A percentile compares a stretch with the other conserved stretches of the same genome.
These are phyloP conservation scores for Capsella rubella DNA, from an alignment of 441 rosid species.

Conservation along the genomic window DNA sequence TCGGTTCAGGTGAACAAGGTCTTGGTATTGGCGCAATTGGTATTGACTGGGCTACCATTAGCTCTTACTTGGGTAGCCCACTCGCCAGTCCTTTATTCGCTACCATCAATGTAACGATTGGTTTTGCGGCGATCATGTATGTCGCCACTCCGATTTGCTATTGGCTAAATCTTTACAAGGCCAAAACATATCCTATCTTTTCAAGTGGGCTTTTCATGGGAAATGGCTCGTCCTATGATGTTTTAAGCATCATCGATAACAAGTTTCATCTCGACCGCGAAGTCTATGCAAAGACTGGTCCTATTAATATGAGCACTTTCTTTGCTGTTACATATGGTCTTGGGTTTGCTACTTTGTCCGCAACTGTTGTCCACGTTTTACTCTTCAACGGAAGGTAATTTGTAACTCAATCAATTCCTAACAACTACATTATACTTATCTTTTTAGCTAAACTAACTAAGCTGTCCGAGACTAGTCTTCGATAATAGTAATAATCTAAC, in stretches of 20 bases:
- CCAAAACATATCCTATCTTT: constrained; percentile 69
- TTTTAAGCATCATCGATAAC: constrained; percentile 58
- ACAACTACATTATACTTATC: background rate
- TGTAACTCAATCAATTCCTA: background rate
- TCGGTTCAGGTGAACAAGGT: constrained; percentile 73
- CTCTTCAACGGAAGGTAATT: constrained; percentile 75
- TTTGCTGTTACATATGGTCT: constrained; percentile 79
- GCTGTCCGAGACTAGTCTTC: background rate
- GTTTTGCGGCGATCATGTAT: constrained; percentile 65
- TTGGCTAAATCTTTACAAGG: constrained; percentile 66
- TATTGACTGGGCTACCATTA: constrained; percentile 72
- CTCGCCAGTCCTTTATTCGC: constrained; percentile 90
- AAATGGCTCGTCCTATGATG: constrained; percentile 62
- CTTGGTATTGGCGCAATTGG: constrained; percentile 74
- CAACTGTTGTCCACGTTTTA: constrained; percentile 68
- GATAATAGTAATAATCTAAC: constrained; percentile 2
- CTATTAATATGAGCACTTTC: constrained; percentile 68
- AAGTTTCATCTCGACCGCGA: constrained; percentile 64
- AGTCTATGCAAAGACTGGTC: constrained; percentile 55
- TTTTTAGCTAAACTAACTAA: background rate
- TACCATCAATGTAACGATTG: constrained; percentile 65
- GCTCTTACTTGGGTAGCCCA: constrained; percentile 74
- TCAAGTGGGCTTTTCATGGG: constrained; percentile 52
- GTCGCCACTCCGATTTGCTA: constrained; percentile 62
- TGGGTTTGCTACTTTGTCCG: constrained; percentile 80